phyloP scores from a whole-genome alignment of 2,329 filamentous ascomycete genomes.

The Aureobasidium sp. region DNA sequence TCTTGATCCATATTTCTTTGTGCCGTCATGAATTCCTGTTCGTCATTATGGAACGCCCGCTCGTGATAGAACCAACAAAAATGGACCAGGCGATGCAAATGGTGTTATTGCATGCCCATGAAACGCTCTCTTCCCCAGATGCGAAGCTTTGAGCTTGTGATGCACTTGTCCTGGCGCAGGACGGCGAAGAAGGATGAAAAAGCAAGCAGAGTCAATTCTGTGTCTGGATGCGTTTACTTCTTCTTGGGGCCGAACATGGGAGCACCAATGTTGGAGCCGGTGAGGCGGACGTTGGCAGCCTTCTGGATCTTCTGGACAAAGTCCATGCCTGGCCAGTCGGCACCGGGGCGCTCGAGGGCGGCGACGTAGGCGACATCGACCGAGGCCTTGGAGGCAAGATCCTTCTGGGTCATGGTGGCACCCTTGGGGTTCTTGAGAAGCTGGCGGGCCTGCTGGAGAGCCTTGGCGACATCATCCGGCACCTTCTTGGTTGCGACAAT shows the following conservation, averaged over 20 bases:
- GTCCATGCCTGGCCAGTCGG: slow-evolving; percentile 74
- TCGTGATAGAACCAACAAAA: slow-evolving; percentile 6
- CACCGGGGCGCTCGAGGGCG: slow-evolving; percentile 74
- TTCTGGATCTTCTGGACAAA: slow-evolving; percentile 78
- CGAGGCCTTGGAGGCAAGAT: slow-evolving; percentile 79
- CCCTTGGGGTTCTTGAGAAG: slow-evolving; percentile 71
- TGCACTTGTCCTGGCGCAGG: not conserved
- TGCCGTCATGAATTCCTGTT: slow-evolving; percentile 10
- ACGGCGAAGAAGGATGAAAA: not conserved
- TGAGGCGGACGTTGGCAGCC: slow-evolving; percentile 32
- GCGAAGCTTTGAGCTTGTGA: not conserved
- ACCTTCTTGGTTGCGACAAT: slow-evolving; percentile 96
- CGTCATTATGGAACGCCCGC: slow-evolving; percentile 12
- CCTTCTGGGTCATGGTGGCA: slow-evolving; percentile 77
- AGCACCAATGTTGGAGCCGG: slow-evolving; percentile 55
- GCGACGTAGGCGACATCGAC: slow-evolving; percentile 71
- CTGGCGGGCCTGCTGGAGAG: slow-evolving; percentile 71
- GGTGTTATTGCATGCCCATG: not conserved
- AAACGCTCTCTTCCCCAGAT: not conserved
- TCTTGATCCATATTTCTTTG: not conserved
- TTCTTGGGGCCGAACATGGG: slow-evolving; percentile 73
- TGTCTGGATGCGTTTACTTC: slow-evolving; percentile 33
- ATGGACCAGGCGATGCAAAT: not conserved
- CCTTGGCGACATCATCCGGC: slow-evolving; percentile 69
- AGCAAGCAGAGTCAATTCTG: not conserved